phyloP scores from a whole-genome alignment of 441 rosid species.

The Erodium moschatum region DNA sequence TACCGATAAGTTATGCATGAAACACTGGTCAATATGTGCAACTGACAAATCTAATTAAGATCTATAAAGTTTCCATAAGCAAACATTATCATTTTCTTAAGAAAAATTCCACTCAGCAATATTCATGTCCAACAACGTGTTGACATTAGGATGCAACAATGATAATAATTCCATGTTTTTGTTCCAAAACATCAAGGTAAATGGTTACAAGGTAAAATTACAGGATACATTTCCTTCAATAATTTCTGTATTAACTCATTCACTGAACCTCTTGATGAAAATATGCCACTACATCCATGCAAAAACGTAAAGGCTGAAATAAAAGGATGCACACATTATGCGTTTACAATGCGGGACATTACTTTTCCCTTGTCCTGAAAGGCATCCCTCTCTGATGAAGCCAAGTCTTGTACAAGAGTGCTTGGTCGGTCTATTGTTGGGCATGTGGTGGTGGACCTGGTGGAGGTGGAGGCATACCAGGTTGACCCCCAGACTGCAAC shows the following conservation, averaged over 20 bases:
- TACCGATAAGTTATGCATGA: too few species aligned
- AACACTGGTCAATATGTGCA: neutral
- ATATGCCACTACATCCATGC: neutral
- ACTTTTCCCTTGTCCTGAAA: neutral
- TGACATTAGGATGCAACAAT: too few species aligned
- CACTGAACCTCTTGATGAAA: neutral
- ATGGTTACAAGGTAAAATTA: neutral
- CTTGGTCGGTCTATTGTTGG: constrained; percentile 26
- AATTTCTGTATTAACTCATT: neutral
- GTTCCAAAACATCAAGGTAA: too few species aligned
- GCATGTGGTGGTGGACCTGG: constrained; percentile 60
- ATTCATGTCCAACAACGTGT: neutral
- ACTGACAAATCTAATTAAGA: neutral
- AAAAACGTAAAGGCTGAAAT: neutral
- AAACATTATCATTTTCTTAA: neutral
- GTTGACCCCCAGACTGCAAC: constrained; percentile 52
- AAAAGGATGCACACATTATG: neutral
- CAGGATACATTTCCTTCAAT: neutral
- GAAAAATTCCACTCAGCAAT: neutral
- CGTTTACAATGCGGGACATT: neutral
- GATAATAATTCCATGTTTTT: too few species aligned
- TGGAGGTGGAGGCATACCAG: constrained; percentile 48
- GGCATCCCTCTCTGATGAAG: too few species aligned
- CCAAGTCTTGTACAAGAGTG: constrained; percentile 4
- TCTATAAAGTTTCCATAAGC: neutral